A percentile compares a stretch with the other conserved stretches of the same genome.
These are phyloP conservation scores for Arachnomyces sp. DNA, from an alignment of 2,329 filamentous ascomycete genomes.

Conservation along the genomic window DNA sequence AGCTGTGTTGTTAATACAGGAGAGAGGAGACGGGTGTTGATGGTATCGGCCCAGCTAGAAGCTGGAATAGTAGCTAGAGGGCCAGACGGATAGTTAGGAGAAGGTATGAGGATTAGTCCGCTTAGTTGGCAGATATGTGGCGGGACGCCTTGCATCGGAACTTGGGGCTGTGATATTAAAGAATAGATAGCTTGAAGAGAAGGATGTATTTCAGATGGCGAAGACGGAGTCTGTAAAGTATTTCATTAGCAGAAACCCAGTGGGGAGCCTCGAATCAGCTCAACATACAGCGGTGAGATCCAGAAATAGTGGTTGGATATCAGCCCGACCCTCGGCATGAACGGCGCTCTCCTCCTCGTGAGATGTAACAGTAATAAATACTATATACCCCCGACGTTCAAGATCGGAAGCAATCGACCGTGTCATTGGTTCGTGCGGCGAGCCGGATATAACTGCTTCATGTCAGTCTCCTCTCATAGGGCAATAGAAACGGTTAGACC, in stretches of 20 bases:
- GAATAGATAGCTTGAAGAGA: slow-evolving; percentile 65
- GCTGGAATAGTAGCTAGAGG: slow-evolving; percentile 79
- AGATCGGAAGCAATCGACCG: slow-evolving; percentile 77
- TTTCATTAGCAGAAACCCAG: slow-evolving; percentile 8
- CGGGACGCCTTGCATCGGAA: slow-evolving; percentile 67
- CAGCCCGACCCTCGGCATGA: slow-evolving; percentile 65
- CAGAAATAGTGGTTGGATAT: slow-evolving; percentile 73
- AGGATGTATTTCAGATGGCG: slow-evolving; percentile 48
- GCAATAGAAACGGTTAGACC: background rate
- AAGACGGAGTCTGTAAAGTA: slow-evolving; percentile 50
- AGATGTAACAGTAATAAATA: slow-evolving; percentile 83
- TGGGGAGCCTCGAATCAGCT: background rate
- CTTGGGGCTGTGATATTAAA: slow-evolving; percentile 66
- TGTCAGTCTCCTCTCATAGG: background rate
- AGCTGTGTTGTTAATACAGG: slow-evolving; percentile 83
- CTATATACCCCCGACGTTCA: slow-evolving; percentile 84
- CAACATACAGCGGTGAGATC: slow-evolving; percentile 57
- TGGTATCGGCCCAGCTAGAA: slow-evolving; percentile 76
- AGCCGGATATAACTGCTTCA: slow-evolving; percentile 71
- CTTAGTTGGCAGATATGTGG: slow-evolving; percentile 69
- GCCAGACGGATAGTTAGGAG: slow-evolving; percentile 69
- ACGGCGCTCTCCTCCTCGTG: slow-evolving; percentile 76
- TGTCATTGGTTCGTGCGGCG: slow-evolving; percentile 73
- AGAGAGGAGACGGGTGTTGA: slow-evolving; percentile 86
- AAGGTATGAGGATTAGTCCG: slow-evolving; percentile 74